A percentile compares a stretch with the other conserved stretches of the same genome.
phyloP scores from a whole-genome alignment of 352 stramenopile genomes.

The Pythium phragmiticola region DNA sequence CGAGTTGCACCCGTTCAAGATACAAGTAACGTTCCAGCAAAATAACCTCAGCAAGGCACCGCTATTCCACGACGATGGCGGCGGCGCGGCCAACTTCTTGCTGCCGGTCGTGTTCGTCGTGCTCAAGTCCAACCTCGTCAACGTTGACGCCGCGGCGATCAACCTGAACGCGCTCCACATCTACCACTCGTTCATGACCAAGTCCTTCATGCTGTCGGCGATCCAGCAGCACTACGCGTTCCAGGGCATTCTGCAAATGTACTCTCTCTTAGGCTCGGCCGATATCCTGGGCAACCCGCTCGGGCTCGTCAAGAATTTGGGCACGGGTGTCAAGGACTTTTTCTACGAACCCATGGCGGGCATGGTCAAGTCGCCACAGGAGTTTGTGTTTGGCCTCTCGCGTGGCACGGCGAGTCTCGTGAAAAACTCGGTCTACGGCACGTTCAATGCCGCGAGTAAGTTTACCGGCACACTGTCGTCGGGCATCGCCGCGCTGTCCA shows the following conservation, averaged over 20 bases:
- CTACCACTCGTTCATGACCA: slow-evolving; percentile 76
- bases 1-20: slow-evolving; percentile 75
- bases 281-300: slow-evolving; percentile 91
- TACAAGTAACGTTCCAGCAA: slow-evolving; percentile 77
- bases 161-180: slow-evolving; percentile 85
- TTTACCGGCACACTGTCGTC: slow-evolving; percentile 92
- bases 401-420: slow-evolving; percentile 88
- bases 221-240: slow-evolving; percentile 84
- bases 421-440: slow-evolving; percentile 90
- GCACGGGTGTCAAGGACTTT: slow-evolving; percentile 87
- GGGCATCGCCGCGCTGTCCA: slow-evolving; percentile 86
- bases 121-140: slow-evolving; percentile 62
- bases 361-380: slow-evolving; percentile 81
- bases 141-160: slow-evolving; percentile 77
- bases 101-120: slow-evolving; percentile 59
- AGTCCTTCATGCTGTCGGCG: slow-evolving; percentile 63
- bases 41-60: slow-evolving; percentile 48
- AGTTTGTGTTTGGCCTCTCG: slow-evolving; percentile 88
- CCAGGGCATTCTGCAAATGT: slow-evolving; percentile 78
- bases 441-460: slow-evolving; percentile 93
- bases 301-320: slow-evolving; percentile 85
- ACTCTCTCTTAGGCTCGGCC: slow-evolving; percentile 63
- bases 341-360: slow-evolving; percentile 90
- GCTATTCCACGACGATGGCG: slow-evolving; percentile 36
- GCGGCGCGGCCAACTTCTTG: slow-evolving; percentile 37